phyloP scores from a whole-genome alignment of 441 rosid species.

The Erodium moschatum region DNA sequence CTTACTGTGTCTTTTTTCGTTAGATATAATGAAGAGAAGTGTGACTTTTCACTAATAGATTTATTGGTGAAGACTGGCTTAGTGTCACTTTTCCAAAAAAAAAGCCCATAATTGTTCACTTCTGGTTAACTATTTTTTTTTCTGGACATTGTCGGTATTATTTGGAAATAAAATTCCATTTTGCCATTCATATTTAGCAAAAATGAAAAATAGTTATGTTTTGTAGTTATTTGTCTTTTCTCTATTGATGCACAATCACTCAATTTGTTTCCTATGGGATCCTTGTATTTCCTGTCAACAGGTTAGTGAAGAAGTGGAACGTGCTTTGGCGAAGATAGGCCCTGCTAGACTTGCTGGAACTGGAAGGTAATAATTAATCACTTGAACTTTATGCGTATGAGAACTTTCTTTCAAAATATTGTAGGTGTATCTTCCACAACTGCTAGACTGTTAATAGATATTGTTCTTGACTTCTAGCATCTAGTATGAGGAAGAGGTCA shows the following conservation, averaged over 20 bases:
- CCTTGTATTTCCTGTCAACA: slow-evolving; percentile 21
- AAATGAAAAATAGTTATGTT: too few species aligned
- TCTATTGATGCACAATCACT: neutral
- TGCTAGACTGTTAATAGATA: too few species aligned
- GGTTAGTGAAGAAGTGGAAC: slow-evolving; percentile 99
- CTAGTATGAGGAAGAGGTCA: neutral
- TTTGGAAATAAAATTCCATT: neutral
- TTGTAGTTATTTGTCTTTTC: neutral
- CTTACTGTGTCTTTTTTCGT: too few species aligned
- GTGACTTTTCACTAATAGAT: too few species aligned
- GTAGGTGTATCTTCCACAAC: too few species aligned
- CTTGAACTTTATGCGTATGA: slow-evolving; percentile 9
- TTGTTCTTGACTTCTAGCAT: slow-evolving; percentile 2
- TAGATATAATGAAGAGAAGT: too few species aligned
- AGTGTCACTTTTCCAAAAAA: too few species aligned
- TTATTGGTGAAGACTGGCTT: too few species aligned
- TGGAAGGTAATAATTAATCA: slow-evolving; percentile 25
- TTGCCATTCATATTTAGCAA: neutral
- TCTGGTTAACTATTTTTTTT: too few species aligned
- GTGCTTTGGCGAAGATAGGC: slow-evolving; percentile 89
- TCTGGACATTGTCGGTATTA: too few species aligned
- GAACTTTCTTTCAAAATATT: neutral
- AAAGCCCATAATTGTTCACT: too few species aligned
- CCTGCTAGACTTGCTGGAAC: slow-evolving; percentile 82
- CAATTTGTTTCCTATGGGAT: neutral